These are phyloP conservation scores for Fusarium penzigii DNA, from an alignment of 2,329 filamentous ascomycete species.

Conservation along the genomic window DNA sequence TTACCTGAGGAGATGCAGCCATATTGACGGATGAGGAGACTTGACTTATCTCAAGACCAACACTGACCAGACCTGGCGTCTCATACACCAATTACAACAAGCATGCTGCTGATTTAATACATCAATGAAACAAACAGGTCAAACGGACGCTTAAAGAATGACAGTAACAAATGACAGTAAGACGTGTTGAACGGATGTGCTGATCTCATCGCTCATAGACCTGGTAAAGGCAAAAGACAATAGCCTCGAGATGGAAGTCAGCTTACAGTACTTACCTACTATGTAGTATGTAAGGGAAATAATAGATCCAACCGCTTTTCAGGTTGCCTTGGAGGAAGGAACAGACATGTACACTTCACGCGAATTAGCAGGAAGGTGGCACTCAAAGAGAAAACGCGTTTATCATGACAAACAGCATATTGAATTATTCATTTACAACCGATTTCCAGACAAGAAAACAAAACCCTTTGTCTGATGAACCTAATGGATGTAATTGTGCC, in stretches of 20 bases:
- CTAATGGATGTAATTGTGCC: constrained; percentile 17
- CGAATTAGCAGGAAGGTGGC: no score
- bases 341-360: background rate
- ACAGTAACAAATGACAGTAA: background rate
- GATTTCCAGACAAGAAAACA: background rate
- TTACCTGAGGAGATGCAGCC: constrained; percentile 6
- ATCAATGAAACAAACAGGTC: background rate
- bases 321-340: background rate
- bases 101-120: background rate
- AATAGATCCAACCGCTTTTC: no score
- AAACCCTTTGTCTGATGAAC: background rate
- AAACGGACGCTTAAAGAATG: background rate
- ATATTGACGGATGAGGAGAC: constrained; percentile 7
- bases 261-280: background rate
- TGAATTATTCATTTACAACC: background rate
- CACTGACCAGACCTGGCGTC: background rate
- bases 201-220: no score
- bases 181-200: no score
- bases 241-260: background rate
- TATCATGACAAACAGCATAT: background rate
- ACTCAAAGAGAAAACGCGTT: no score
- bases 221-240: background rate
- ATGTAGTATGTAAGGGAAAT: background rate
- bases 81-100: background rate
- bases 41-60: background rate